Conservation (phyloP, 2,329 filamentous ascomycete species). For the Ophiostoma himal-ulmi region DNA sequence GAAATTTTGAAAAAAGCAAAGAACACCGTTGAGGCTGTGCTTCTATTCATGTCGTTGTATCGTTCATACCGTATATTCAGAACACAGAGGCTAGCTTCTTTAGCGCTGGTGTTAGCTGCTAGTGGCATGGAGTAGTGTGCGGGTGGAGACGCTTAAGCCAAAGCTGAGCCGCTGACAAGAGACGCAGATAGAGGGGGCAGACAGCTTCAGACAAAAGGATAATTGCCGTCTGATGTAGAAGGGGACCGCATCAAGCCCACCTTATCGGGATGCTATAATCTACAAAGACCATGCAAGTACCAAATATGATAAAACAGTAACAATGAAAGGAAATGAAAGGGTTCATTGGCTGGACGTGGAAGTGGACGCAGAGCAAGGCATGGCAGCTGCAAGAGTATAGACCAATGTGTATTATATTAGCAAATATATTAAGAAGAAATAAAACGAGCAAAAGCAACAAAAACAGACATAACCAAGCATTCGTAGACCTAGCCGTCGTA, state of each 20-base stretch:
- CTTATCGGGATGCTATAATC: too few species aligned
- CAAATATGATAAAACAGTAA: too few species aligned
- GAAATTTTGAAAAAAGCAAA: not conserved
- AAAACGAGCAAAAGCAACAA: not conserved
- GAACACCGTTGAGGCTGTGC: constrained; percentile 1
- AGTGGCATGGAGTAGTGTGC: not conserved
- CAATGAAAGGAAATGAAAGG: too few species aligned
- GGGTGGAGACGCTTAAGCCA: not conserved
- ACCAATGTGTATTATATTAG: not conserved
- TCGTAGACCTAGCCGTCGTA: not conserved
- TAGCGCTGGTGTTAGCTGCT: not conserved
- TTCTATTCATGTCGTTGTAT: not conserved
- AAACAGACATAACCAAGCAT: not conserved
- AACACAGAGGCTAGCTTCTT: not conserved
- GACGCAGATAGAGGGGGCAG: too few species aligned
- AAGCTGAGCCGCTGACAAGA: not conserved
- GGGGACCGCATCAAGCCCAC: too few species aligned
- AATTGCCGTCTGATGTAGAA: not conserved
- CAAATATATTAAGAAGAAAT: not conserved
- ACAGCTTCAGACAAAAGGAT: not conserved
- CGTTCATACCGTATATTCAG: not conserved
- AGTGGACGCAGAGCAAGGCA: too few species aligned
- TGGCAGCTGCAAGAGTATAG: not conserved
- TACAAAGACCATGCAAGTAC: too few species aligned
- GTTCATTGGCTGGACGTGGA: too few species aligned